Conservation (phyloP, 2,329 filamentous ascomycete genomes). For the Stemphylium vesicarium region DNA sequence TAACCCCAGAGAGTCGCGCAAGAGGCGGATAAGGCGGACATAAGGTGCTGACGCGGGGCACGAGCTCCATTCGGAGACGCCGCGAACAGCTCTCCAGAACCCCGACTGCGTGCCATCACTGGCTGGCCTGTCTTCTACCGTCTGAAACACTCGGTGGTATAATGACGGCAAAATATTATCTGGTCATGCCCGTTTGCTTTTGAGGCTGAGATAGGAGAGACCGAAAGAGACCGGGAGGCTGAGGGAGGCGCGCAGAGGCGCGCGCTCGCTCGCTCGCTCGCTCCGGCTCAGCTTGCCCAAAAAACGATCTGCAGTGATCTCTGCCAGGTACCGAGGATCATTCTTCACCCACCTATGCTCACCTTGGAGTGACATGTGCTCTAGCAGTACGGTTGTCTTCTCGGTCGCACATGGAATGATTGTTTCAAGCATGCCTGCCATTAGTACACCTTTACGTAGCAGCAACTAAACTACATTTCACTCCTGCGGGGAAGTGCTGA, state of each 20-base stretch:
- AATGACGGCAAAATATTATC: background rate
- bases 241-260: background rate
- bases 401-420: background rate
- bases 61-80: conserved; percentile 1
- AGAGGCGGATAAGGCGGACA: conserved; percentile 3
- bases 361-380: background rate
- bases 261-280: background rate
- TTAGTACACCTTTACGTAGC: background rate
- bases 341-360: background rate
- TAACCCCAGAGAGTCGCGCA: background rate
- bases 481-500: background rate
- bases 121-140: background rate
- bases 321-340: conserved; percentile 25
- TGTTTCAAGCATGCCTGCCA: background rate
- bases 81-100: background rate
- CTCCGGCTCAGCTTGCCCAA: conserved; percentile 11
- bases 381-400: background rate
- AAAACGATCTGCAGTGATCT: conserved; percentile 23
- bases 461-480: background rate
- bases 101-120: background rate
- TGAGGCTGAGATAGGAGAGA: background rate
- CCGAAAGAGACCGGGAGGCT: background rate
- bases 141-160: background rate
- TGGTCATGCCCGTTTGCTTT: no score
- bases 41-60: background rate